These are phyloP conservation scores for Chlorella sp. DNA, from an alignment of 139 green algal genomes.

Conservation along the genomic window DNA sequence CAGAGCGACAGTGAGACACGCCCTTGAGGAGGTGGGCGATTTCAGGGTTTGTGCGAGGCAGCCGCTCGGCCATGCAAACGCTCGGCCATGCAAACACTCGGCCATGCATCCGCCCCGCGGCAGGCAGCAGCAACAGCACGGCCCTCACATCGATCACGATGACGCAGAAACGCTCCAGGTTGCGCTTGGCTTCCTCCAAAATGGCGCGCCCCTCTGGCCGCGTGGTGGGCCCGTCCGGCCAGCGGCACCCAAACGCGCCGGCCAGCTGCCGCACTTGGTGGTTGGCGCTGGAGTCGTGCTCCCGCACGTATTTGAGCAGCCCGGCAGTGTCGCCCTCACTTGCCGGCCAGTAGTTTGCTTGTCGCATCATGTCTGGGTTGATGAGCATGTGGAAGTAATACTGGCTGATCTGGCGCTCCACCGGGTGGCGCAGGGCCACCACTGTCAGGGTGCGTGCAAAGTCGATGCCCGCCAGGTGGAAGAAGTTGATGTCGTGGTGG, in stretches of 20 bases:
- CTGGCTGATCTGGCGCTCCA: background rate
- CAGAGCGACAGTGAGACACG: background rate
- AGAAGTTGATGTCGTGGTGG: background rate
- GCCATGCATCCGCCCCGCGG: too few relatives aligned
- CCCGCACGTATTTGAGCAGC: background rate
- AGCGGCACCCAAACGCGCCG: background rate
- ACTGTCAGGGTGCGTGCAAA: background rate
- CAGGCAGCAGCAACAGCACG: too few relatives aligned
- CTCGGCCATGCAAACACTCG: background rate
- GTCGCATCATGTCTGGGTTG: too few relatives aligned
- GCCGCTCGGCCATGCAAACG: background rate
- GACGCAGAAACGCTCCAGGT: constrained; percentile 5
- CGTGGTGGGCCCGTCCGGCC: background rate
- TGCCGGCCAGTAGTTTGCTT: background rate
- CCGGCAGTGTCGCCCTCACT: background rate
- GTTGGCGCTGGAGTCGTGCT: background rate
- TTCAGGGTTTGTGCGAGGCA: too few relatives aligned
- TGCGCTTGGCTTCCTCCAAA: background rate
- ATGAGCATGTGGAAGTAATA: background rate
- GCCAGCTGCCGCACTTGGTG: background rate
- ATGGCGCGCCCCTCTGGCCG: background rate
- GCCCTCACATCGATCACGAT: background rate
- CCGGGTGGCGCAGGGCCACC: constrained; percentile 5
- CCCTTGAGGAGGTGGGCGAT: too few relatives aligned
- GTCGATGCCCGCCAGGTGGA: background rate